These are phyloP conservation scores for Sungouiozyma ichnusensis DNA, from an alignment of 805 yeast species.

Conservation along the genomic window DNA sequence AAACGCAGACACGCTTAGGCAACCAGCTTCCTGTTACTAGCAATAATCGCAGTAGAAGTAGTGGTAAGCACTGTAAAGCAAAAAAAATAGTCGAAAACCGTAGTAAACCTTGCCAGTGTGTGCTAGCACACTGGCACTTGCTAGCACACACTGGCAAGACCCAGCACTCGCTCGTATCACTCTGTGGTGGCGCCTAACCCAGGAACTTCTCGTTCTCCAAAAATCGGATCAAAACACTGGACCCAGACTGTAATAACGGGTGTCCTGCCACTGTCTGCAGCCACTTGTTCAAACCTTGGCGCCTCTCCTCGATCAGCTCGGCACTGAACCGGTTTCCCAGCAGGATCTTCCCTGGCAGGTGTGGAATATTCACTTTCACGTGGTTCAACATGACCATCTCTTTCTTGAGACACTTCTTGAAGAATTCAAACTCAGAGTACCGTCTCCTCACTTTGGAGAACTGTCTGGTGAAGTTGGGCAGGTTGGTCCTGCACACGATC, in stretches of 20 bases:
- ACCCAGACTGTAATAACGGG: conserved; percentile 83
- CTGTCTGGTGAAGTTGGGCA: conserved; percentile 70
- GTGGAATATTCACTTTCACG: conserved; percentile 67
- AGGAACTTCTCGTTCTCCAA: conserved; percentile 62
- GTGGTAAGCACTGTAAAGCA: too few species aligned
- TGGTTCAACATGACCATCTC: conserved; percentile 44
- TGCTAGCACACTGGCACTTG: too few species aligned
- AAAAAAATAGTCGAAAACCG: too few species aligned
- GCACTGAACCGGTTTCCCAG: conserved; percentile 66
- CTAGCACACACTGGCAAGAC: too few species aligned
- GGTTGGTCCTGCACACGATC: conserved; percentile 77
- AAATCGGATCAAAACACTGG: conserved; percentile 66
- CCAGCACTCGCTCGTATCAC: too few species aligned
- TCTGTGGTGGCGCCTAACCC: too few species aligned
- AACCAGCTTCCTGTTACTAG: too few species aligned
- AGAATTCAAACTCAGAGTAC: conserved; percentile 80
- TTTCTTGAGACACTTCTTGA: conserved; percentile 59
- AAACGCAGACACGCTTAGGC: neutral
- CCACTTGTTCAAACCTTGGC: conserved; percentile 77
- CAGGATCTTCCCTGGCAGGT: conserved; percentile 80
- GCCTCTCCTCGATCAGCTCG: conserved; percentile 70
- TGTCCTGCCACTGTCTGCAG: conserved; percentile 77
- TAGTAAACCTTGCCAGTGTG: too few species aligned
- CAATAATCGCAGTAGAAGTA: too few species aligned
- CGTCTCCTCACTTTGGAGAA: conserved; percentile 67